phyloP scores from a whole-genome alignment of 139 green algal species.

The Limnomonas spitsbergensis region DNA sequence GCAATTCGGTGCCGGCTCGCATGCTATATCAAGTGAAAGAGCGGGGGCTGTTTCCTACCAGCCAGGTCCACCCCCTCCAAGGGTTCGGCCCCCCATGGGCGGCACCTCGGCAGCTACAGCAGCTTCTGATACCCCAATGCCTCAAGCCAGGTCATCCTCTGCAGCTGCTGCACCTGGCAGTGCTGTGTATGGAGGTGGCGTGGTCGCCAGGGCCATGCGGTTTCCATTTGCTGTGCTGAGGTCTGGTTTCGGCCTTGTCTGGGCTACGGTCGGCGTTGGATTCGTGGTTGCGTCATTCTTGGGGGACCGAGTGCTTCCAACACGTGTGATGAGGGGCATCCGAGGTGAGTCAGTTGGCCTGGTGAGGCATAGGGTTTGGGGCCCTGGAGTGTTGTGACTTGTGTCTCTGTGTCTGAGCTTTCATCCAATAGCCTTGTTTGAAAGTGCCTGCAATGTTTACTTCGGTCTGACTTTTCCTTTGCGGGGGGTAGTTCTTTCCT shows the following conservation, averaged over 20 bases:
- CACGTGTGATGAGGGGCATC: conserved; percentile 26
- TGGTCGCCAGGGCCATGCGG: too few species aligned
- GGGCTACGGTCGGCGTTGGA: background rate
- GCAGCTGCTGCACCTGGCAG: too few species aligned
- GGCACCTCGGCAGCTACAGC: too few species aligned
- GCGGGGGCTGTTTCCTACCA: too few species aligned
- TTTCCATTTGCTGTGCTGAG: conserved; percentile 35
- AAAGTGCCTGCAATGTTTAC: background rate
- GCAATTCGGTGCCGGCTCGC: too few species aligned
- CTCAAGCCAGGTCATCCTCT: too few species aligned
- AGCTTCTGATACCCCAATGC: too few species aligned
- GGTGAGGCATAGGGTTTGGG: background rate
- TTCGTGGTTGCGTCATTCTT: conserved; percentile 15
- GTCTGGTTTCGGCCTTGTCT: conserved; percentile 32
- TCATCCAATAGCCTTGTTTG: background rate
- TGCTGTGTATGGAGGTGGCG: too few species aligned
- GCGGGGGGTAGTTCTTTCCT: background rate
- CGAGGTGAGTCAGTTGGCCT: conserved; percentile 11
- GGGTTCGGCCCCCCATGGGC: too few species aligned
- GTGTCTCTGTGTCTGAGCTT: background rate
- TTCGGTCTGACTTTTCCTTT: background rate
- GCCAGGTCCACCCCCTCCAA: too few species aligned
- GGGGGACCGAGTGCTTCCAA: conserved; percentile 49
- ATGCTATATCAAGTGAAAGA: too few species aligned
- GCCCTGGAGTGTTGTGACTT: background rate